These are phyloP conservation scores for Eucalyptus erythrocorys DNA, from an alignment of 345 rosid genomes.

Conservation along the genomic window DNA sequence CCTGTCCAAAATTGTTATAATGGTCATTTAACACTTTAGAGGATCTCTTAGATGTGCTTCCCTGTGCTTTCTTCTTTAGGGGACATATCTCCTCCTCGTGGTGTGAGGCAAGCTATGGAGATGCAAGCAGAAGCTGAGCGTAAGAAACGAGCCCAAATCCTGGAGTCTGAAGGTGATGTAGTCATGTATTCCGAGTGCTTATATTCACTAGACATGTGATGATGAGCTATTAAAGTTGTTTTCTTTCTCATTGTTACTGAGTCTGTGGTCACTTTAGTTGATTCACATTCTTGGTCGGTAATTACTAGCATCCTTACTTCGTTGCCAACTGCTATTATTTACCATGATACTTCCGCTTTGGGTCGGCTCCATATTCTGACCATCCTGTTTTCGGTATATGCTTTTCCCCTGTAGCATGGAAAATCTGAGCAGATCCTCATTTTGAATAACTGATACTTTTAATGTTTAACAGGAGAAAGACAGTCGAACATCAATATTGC, in stretches of 20 bases:
- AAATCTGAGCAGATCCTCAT: neutral
- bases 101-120: constrained; percentile 95
- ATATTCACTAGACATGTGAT: neutral
- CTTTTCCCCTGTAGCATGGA: neutral
- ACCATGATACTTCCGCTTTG: neutral
- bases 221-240: neutral
- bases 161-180: constrained; percentile 66
- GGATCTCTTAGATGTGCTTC: neutral
- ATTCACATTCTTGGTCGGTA: neutral
- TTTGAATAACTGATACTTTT: neutral
- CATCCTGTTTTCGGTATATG: neutral
- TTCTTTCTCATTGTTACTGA: neutral
- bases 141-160: constrained; percentile 84
- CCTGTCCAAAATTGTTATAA: neutral
- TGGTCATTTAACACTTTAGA: neutral
- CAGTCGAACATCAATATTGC: constrained; percentile 73
- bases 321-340: neutral
- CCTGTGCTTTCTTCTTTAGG: constrained; percentile 27
- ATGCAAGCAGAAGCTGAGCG: constrained; percentile 99
- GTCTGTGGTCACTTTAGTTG: neutral
- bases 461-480: constrained; percentile 36
- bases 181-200: neutral
- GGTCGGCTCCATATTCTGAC: neutral
- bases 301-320: neutral
- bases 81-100: constrained; percentile 95